A percentile compares a stretch with the other conserved stretches of the same genome.
These are phyloP conservation scores for Arctostaphylos glauca DNA, from an alignment of 148 eudicot species.

Conservation along the genomic window DNA sequence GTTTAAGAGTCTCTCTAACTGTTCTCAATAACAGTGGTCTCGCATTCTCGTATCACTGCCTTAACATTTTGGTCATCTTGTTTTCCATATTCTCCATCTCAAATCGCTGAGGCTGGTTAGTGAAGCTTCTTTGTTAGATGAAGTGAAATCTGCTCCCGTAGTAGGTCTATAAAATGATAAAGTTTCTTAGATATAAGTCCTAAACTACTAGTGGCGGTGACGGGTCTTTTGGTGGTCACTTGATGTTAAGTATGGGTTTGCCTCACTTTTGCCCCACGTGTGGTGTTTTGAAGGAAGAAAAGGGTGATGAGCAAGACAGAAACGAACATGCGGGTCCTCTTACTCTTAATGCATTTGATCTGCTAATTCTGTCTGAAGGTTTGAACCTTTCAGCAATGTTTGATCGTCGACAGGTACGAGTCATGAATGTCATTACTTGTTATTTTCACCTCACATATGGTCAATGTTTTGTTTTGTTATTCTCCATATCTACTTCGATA, in stretches of 20 bases:
- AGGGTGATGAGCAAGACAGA: slow-evolving; percentile 36
- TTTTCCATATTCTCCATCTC: neutral
- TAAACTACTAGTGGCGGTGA: neutral
- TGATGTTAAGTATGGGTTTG: neutral
- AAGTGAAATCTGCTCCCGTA: neutral
- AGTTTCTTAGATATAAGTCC: neutral
- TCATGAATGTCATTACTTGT: neutral
- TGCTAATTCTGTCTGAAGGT: slow-evolving; percentile 87
- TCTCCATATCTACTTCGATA: neutral
- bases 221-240: neutral
- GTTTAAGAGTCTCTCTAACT: neutral
- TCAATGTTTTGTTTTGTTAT: neutral
- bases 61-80: neutral
- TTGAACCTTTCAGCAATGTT: slow-evolving; percentile 80
- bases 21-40: neutral
- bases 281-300: slow-evolving; percentile 54
- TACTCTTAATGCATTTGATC: slow-evolving; percentile 86
- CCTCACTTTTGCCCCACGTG: neutral
- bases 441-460: neutral
- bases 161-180: neutral
- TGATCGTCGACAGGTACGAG: slow-evolving; percentile 72
- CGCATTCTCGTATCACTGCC: neutral
- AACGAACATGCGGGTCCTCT: slow-evolving; percentile 70
- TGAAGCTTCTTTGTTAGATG: neutral
- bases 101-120: neutral